Evolutionary conservation across 1,284 basidiomycete genomes (phyloP).

Genomic region (Microbotryum scabiosae): DNA sequence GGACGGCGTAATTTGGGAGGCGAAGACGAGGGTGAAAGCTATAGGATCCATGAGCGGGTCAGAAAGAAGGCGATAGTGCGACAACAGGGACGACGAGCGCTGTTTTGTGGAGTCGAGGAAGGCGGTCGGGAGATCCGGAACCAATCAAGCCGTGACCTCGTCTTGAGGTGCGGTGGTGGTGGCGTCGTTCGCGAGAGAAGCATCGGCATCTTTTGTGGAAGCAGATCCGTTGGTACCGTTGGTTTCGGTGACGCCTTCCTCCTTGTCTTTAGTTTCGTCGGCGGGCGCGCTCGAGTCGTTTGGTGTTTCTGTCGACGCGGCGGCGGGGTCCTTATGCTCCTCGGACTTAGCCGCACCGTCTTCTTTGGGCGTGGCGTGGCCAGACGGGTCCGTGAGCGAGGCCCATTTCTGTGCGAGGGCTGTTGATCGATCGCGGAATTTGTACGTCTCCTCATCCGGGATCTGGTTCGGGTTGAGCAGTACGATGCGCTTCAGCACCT

Average conservation of each 20-base stretch:
- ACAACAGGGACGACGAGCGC: no score
- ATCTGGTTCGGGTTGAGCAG: slow-evolving; percentile 56
- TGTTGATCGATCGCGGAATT: slow-evolving; percentile 64
- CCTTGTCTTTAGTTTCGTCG: background rate
- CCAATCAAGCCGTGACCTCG: no score
- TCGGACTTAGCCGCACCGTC: slow-evolving; percentile 10
- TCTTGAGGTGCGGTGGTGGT: slow-evolving; percentile 6
- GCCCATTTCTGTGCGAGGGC: slow-evolving; percentile 44
- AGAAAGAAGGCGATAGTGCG: no score
- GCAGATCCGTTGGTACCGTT: slow-evolving; percentile 37
- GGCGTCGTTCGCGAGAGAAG: slow-evolving; percentile 8
- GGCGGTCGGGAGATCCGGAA: no score
- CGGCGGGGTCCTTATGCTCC: background rate
- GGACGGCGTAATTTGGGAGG: no score
- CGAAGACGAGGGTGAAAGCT: no score
- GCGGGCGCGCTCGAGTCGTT: slow-evolving; percentile 7
- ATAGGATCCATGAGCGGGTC: no score
- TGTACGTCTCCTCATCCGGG: slow-evolving; percentile 74
- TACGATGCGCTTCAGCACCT: slow-evolving; percentile 93
- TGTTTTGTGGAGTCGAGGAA: no score
- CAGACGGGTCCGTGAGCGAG: slow-evolving; percentile 10
- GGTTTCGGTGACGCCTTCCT: slow-evolving; percentile 29
- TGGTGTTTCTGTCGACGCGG: background rate
- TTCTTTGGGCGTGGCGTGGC: background rate
- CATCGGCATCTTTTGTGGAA: slow-evolving; percentile 50